Evolutionary conservation across 768 basidiomycete species (phyloP).

Genomic region (Porpolomopsis calyptriformis): DNA sequence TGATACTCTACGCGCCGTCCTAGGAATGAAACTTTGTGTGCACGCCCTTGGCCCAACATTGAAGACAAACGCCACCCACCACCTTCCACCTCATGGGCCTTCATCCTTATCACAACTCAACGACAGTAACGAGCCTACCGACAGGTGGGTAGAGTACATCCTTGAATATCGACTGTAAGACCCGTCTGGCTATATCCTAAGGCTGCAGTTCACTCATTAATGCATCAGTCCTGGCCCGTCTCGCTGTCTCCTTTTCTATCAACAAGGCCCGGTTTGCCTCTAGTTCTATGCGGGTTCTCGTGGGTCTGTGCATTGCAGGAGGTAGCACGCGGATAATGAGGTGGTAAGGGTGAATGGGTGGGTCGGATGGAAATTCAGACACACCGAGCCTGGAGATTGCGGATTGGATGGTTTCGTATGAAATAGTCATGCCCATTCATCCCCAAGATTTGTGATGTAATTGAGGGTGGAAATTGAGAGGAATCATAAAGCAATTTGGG

Average conservation of each 20-base stretch:
- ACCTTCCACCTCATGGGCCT: too few relatives aligned
- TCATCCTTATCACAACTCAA: too few relatives aligned
- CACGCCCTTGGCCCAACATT: too few relatives aligned
- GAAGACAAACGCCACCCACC: too few relatives aligned
- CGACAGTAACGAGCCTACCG: too few relatives aligned
- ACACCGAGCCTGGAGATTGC: conserved; percentile 42
- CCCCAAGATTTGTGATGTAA: conserved; percentile 42
- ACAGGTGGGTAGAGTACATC: too few relatives aligned
- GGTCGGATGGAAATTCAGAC: conserved; percentile 37
- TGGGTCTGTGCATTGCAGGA: conserved; percentile 48
- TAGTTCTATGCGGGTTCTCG: conserved; percentile 48
- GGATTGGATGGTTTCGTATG: conserved; percentile 62
- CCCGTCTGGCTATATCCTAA: conserved; percentile 53
- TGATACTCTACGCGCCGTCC: too few relatives aligned
- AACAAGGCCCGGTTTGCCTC: conserved; percentile 46
- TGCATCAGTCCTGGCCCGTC: conserved; percentile 40
- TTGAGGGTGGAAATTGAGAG: conserved; percentile 21
- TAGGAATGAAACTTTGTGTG: too few relatives aligned
- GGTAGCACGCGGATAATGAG: conserved; percentile 60
- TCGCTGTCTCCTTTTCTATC: conserved; percentile 48
- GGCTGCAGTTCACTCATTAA: conserved; percentile 46
- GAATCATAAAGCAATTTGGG: conserved; percentile 27
- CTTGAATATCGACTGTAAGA: conserved; percentile 57
- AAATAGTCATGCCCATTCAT: conserved; percentile 71
- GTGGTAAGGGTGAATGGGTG: conserved; percentile 49